Evolutionary conservation across 2,329 filamentous ascomycete species (phyloP), one percentile per base, ranked within the genome.

Genomic region (Pestalotiopsis sp.): DNA sequence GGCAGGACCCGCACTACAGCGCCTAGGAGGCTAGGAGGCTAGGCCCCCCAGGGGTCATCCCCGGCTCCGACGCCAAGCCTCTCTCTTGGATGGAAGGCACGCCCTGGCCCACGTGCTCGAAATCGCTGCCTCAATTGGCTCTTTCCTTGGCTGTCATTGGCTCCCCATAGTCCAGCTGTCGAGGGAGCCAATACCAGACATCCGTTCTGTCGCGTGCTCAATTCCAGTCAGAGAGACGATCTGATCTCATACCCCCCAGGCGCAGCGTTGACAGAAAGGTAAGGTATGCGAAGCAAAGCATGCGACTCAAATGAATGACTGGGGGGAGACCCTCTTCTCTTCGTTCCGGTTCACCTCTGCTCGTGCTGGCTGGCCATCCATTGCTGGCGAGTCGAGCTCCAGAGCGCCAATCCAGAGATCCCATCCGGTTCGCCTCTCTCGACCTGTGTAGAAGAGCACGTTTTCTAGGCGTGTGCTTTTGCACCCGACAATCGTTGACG

Each of bases 161-260:
- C 20, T 45, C n/a, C 17, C 20, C 31, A 39, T 12, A 39, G n/a
- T 62, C 59, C 27, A 39, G 59, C 59, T 62, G 1, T 17, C 61
- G 39, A 36, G 57, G 23, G 38, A 64, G 61, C 61, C 61, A 64
- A 64, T 64, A 49, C 61, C 61, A 64, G 61, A 64, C 61, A 64
- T 14, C 38, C n/a, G n/a, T 64, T 64, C 61, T 64, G 61, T 64
- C 61, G 61, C 61, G 61, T 64, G 61, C 61, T 64, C 61, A 52
- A 64, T 64, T 64, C 61, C 20, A 64, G 61, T 64, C 36, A 64
- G 25, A 64, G 61, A 31, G 39, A 64, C 59, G 17, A 62, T 38
- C 59, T 39, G 25, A 61, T 61, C 31, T 23, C 58, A 27, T 17
- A 20, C 58, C 58, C 58, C 27, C 57, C 20, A 13, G 23, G 27